A percentile compares a stretch with the other conserved stretches of the same genome.
These are phyloP conservation scores for Pseudogymnoascus sp. DNA, from an alignment of 2,329 filamentous ascomycete species.

Conservation along the genomic window DNA sequence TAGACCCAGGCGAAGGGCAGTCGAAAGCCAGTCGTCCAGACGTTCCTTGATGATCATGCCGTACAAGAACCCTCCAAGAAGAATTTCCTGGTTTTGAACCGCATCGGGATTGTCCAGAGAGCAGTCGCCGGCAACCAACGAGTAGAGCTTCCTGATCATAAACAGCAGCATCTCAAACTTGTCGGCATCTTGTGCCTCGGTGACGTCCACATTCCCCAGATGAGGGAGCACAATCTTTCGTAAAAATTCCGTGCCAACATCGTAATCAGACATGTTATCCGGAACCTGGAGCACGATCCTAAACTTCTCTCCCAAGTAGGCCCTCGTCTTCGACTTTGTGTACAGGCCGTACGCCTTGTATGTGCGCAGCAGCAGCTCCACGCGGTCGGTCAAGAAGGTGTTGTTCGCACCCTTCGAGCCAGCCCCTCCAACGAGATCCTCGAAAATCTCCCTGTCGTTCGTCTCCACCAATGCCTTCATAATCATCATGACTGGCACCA, in stretches of 20 bases:
- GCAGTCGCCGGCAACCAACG: constrained; percentile 86
- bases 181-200: constrained; percentile 73
- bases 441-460: constrained; percentile 92
- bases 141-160: constrained; percentile 94
- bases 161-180: constrained; percentile 93
- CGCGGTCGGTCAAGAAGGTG: constrained; percentile 89
- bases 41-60: constrained; percentile 93
- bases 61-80: constrained; percentile 88
- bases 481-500: constrained; percentile 95
- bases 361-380: constrained; percentile 82
- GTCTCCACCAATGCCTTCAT: constrained; percentile 92
- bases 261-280: constrained; percentile 76
- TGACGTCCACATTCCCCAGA: constrained; percentile 77
- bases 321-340: constrained; percentile 69
- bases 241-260: constrained; percentile 85
- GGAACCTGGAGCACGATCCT: constrained; percentile 77
- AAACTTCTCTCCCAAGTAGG: constrained; percentile 88
- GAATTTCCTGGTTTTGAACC: constrained; percentile 89
- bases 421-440: constrained; percentile 74
- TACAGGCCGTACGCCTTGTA: constrained; percentile 89
- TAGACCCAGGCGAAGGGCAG: constrained; percentile 42
- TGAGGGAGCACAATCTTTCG: constrained; percentile 86
- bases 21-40: constrained; percentile 75
- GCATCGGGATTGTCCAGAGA: constrained; percentile 93
- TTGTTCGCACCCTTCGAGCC: constrained; percentile 72